Evolutionary conservation across 2,329 filamentous ascomycete genomes (phyloP).

Genomic region (Fusarium pininemorale): DNA sequence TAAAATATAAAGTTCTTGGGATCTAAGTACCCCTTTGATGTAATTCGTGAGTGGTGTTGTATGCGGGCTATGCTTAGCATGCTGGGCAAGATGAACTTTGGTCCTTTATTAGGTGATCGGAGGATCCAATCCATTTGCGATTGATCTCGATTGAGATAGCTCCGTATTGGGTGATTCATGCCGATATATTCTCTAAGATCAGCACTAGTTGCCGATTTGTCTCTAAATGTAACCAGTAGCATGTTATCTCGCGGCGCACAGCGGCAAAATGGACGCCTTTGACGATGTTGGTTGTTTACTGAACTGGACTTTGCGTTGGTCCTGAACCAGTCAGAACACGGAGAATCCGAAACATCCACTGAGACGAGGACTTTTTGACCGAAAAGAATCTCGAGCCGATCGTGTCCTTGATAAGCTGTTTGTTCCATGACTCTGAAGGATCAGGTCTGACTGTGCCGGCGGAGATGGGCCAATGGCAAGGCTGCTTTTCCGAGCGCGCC

Average conservation of each 20-base stretch:
- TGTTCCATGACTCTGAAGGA: not conserved
- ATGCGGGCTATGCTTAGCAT: not conserved
- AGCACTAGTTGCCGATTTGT: not conserved
- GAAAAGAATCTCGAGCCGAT: not conserved
- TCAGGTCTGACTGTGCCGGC: not conserved
- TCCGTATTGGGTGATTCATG: not conserved
- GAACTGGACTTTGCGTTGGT: no score
- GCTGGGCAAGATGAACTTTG: not conserved
- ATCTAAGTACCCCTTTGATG: fast-evolving
- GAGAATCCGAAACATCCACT: not conserved
- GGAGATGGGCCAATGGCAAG: not conserved
- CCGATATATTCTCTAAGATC: fast-evolving
- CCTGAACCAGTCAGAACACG: not conserved
- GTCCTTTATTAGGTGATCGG: no score
- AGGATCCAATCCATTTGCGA: not conserved
- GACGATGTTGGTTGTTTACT: no score
- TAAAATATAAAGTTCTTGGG: fast-evolving
- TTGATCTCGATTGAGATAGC: not conserved
- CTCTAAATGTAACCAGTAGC: not conserved
- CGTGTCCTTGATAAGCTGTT: not conserved
- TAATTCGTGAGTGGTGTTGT: fast-evolving
- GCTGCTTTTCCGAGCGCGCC: not conserved
- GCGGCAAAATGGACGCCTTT: not conserved
- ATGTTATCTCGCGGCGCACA: not conserved
- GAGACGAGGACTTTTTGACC: not conserved